Base-by-base conservation (phyloP, 768 basidiomycete species). In the Dentipellis fragilis region DNA sequence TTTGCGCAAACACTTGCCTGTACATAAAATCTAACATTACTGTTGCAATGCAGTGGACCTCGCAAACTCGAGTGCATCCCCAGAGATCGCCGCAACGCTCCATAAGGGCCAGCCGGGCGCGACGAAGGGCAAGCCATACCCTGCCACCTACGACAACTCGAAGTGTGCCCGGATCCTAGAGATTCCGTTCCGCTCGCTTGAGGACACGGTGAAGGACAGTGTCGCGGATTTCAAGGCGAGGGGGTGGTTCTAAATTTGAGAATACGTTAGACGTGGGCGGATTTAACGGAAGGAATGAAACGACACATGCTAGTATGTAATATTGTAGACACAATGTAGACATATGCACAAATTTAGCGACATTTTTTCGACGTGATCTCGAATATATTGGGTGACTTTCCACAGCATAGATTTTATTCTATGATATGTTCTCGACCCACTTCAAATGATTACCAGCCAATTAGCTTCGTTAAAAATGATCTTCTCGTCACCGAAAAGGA, bases 141-240 rank as follows among this genome's bases (percentile, higher is more conserved):
- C 17, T 7, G 16, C 21, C 9, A 8, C n/a, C 10, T 50, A 55
- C 48, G 47, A 38, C 4, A 55, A 35, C 9, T 16, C 35, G 19
- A 55, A 50, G 48, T 22, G 14, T 14, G 37, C 5, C 10, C 37
- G 36, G 9, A 40, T 55, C 34, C 17, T 55, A 5, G 54, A 48
- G 3, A 34, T 55, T 6, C 14, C 5, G 38, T 22, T n/a, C 21
- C 22, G 16, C 6, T 9, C 48, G n/a, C 16, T 45, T 11, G 48
- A 38, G 23, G 45, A 55, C 10, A 55, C 46, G 35, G 54, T 55
- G 9, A 37, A 9, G n/a, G 54, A 55, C 29, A 48, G 36, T 10
- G 12, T 55, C 1, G 47, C 40, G 0, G 38, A 46, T 21, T 53
- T 53, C 52, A 53, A 53, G 42, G 42, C 10, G 42, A n/a, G n/a